Conservation (phyloP, 495 filamentous ascomycete genomes). For the Annulohypoxylon maeteangense region DNA sequence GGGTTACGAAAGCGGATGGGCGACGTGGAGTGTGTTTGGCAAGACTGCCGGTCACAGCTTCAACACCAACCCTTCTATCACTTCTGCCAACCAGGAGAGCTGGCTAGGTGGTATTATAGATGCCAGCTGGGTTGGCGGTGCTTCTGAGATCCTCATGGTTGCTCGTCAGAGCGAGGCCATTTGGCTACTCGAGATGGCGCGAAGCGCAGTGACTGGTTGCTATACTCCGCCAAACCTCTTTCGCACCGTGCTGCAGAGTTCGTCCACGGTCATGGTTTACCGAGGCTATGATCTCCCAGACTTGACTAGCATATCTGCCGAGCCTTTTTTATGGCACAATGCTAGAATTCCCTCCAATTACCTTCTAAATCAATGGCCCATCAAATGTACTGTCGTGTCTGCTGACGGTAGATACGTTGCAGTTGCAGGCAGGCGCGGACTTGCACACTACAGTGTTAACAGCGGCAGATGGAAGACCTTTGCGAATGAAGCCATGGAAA, state of each 20-base stretch:
- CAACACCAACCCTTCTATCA: conserved; percentile 69
- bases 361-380: conserved; percentile 90
- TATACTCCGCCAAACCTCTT: conserved; percentile 90
- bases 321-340: conserved; percentile 91
- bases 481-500: conserved; percentile 79
- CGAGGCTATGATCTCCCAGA: conserved; percentile 91
- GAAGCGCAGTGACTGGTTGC: conserved; percentile 89
- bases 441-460: conserved; percentile 95
- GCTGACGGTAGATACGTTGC: conserved; percentile 94
- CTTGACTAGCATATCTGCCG: conserved; percentile 89
- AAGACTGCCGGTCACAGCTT: conserved; percentile 88
- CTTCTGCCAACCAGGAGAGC: conserved; percentile 72
- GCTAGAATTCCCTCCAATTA: conserved; percentile 87
- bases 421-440: conserved; percentile 87
- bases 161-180: conserved; percentile 76
- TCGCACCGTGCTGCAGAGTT: conserved; percentile 86
- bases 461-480: conserved; percentile 98
- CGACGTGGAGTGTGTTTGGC: conserved; percentile 95
- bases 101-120: conserved; percentile 82
- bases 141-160: conserved; percentile 83
- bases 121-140: conserved; percentile 87
- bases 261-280: conserved; percentile 86
- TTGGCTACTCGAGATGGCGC: conserved; percentile 90
- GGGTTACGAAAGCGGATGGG: conserved; percentile 94
- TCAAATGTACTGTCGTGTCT: conserved; percentile 85